Conservation (phyloP, 2,329 filamentous ascomycete species). For the Stemphylium lycopersici region DNA sequence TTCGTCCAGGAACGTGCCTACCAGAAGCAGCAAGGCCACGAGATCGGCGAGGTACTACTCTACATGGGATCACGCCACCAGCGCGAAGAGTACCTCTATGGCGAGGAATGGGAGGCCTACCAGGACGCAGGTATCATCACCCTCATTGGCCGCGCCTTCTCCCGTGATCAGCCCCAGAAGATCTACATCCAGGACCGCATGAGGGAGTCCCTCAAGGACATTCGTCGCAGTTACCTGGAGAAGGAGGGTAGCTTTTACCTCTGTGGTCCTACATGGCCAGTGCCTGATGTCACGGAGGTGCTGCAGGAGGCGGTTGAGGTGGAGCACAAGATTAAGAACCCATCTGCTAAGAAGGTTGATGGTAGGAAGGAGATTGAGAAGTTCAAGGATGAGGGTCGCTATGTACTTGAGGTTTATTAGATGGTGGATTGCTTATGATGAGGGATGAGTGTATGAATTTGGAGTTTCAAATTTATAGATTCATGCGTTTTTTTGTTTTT, state of each 20-base stretch:
- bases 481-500: too few species aligned
- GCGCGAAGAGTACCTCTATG: slow-evolving; percentile 97
- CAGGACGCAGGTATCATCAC: slow-evolving; percentile 95
- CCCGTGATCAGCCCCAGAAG: slow-evolving; percentile 95
- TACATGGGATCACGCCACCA: slow-evolving; percentile 98
- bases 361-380: slow-evolving; percentile 91
- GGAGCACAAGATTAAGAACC: slow-evolving; percentile 68
- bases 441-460: not conserved
- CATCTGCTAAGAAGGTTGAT: slow-evolving; percentile 74
- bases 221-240: slow-evolving; percentile 83
- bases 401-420: slow-evolving; percentile 97
- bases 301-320: slow-evolving; percentile 87
- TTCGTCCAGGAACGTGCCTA: slow-evolving; percentile 98
- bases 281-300: slow-evolving; percentile 93
- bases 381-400: slow-evolving; percentile 91
- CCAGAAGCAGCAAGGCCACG: slow-evolving; percentile 96
- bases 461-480: too few species aligned
- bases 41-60: slow-evolving; percentile 89
- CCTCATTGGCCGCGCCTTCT: slow-evolving; percentile 90
- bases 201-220: slow-evolving; percentile 82
- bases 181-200: slow-evolving; percentile 99
- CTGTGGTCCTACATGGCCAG: slow-evolving; percentile 97
- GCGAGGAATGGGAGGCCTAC: slow-evolving; percentile 99
- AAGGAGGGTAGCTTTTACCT: slow-evolving; percentile 95
- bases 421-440: not conserved